Conservation (phyloP, 2,329 filamentous ascomycete species). For the Pseudogymnoascus sp. region DNA sequence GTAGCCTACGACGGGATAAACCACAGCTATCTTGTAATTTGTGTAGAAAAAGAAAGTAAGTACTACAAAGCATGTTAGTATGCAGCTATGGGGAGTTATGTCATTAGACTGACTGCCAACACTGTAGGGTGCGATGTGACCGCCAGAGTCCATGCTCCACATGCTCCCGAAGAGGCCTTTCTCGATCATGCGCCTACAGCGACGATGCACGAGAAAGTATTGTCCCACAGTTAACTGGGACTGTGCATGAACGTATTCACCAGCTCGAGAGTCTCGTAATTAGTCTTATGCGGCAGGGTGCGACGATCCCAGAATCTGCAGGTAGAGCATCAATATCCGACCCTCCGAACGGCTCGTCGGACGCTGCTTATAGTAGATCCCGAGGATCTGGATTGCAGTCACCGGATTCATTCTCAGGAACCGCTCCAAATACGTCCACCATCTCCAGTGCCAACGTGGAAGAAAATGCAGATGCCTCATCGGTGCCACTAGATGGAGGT, state of each 20-base stretch:
- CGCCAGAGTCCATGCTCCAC: conserved; percentile 26
- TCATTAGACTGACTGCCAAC: background rate
- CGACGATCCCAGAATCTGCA: background rate
- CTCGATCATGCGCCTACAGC: conserved; percentile 24
- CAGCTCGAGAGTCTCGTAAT: conserved; percentile 24
- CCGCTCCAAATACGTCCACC: conserved; percentile 18
- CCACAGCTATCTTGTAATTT: conserved; percentile 25
- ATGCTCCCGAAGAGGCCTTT: conserved; percentile 24
- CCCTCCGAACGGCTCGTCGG: conserved; percentile 14
- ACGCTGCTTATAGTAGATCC: conserved; percentile 10
- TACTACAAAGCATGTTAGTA: conserved; percentile 17
- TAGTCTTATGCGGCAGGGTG: conserved; percentile 17
- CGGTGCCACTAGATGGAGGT: conserved; percentile 21
- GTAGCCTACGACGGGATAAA: conserved; percentile 26
- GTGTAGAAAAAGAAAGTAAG: conserved; percentile 27
- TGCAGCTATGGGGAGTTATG: conserved; percentile 15
- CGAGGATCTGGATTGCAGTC: conserved; percentile 17
- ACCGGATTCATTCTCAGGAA: background rate
- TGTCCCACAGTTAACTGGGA: conserved; percentile 26
- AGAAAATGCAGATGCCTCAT: background rate
- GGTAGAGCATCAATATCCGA: conserved; percentile 19
- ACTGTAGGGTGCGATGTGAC: conserved; percentile 24
- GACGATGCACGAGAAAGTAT: conserved; percentile 20
- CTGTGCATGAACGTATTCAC: conserved; percentile 22
- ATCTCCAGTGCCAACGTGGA: conserved; percentile 8